A percentile compares a stretch with the other conserved stretches of the same genome.
These are phyloP conservation scores for Pterulicium gracile DNA, from an alignment of 1,284 basidiomycete genomes.

Conservation along the genomic window DNA sequence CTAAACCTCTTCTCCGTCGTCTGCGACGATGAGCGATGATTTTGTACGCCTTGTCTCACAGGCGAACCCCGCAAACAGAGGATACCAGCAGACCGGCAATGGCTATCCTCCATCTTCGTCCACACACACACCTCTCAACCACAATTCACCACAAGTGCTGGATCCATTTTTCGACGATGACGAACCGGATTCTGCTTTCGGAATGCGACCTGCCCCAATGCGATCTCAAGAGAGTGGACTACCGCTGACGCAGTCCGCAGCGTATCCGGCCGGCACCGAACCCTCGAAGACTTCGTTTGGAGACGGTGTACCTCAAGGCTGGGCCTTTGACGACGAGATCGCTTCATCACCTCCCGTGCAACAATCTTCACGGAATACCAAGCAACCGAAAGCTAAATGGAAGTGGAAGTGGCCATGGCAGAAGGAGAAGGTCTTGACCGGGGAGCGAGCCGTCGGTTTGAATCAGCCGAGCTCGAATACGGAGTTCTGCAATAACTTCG, in stretches of 20 bases:
- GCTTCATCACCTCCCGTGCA: conserved; percentile 15
- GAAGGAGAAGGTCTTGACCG: conserved; percentile 45
- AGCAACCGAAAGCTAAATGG: conserved; percentile 20
- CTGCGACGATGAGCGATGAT: conserved; percentile 49
- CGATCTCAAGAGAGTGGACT: conserved; percentile 62
- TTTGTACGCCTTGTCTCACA: conserved; percentile 63
- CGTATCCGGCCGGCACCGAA: conserved; percentile 46
- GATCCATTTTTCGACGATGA: conserved; percentile 78
- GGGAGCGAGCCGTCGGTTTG: conserved; percentile 65
- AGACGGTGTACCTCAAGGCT: conserved; percentile 45
- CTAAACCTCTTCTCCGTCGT: neutral
- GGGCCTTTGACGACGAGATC: conserved; percentile 63
- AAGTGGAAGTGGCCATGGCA: conserved; percentile 75
- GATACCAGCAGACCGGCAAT: conserved; percentile 46
- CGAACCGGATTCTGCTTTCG: conserved; percentile 54
- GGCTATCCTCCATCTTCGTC: conserved; percentile 44
- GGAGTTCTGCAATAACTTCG: conserved; percentile 74
- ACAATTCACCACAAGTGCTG: conserved; percentile 32
- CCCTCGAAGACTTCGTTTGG: conserved; percentile 33
- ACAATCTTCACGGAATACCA: conserved; percentile 14
- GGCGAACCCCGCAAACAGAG: conserved; percentile 55
- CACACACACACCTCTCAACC: conserved; percentile 21
- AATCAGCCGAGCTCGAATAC: conserved; percentile 66
- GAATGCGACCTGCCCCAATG: conserved; percentile 37
- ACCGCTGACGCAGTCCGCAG: conserved; percentile 45